These are phyloP conservation scores for Botrytis galanthina DNA, from an alignment of 2,329 filamentous ascomycete genomes.

Conservation along the genomic window DNA sequence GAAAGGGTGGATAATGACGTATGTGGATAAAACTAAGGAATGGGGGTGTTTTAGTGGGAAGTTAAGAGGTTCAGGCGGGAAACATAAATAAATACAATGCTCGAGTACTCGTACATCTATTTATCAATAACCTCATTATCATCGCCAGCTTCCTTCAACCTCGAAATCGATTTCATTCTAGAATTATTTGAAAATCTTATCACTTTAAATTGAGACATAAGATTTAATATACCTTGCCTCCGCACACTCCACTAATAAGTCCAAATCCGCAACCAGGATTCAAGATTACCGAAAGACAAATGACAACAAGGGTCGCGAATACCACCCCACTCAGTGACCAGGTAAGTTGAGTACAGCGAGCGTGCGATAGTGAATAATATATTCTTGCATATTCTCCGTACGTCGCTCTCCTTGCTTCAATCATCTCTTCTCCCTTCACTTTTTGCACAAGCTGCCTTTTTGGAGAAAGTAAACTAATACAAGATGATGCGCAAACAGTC, in stretches of 20 bases:
- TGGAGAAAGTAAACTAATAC: constrained; percentile 18
- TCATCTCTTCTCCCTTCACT: not conserved
- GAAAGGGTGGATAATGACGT: not conserved
- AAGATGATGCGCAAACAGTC: constrained; percentile 30
- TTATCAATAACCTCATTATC: not conserved
- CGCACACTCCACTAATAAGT: not conserved
- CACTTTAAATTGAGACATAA: not conserved
- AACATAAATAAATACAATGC: not conserved
- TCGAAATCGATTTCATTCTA: not conserved
- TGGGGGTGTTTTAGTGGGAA: not conserved
- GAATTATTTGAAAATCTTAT: not conserved
- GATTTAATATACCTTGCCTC: not conserved
- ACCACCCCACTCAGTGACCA: not conserved
- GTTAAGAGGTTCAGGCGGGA: not conserved
- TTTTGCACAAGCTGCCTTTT: not conserved
- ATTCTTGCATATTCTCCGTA: not conserved
- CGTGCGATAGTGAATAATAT: not conserved
- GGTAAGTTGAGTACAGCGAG: not conserved
- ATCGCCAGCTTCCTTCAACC: not conserved
- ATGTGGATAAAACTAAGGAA: not conserved
- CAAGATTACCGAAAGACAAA: constrained; percentile 7
- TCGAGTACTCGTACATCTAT: not conserved
- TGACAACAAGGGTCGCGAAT: constrained; percentile 6
- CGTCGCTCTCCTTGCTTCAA: not conserved
- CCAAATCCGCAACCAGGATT: not conserved